Percentiles rank a stretch among this genome's conserved stretches.
These are phyloP conservation scores for Colletotrichum australisinense DNA, from an alignment of 2,329 filamentous ascomycete species.

Conservation along the genomic window DNA sequence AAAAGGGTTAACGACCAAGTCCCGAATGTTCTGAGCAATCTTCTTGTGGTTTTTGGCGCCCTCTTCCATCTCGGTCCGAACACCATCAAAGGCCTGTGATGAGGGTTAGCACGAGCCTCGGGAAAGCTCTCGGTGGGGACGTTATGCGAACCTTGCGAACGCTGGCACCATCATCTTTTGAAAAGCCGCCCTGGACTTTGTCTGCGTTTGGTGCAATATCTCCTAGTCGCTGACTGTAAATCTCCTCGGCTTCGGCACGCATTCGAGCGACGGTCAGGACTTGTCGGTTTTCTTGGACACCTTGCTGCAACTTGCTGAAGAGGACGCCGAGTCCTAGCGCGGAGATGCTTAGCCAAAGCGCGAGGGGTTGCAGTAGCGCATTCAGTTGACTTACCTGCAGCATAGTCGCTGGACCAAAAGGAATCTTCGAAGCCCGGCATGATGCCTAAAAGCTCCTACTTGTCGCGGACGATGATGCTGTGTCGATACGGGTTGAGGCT, in stretches of 20 bases:
- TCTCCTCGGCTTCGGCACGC: constrained; percentile 95
- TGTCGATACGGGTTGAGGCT: constrained; percentile 10
- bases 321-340: constrained; percentile 83
- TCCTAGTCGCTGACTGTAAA: constrained; percentile 82
- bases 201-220: constrained; percentile 88
- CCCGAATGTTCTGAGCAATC: constrained; percentile 95
- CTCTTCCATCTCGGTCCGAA: constrained; percentile 92
- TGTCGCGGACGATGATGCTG: constrained; percentile 13
- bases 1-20: constrained; percentile 95
- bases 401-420: constrained; percentile 98
- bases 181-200: constrained; percentile 85
- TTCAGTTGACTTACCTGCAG: constrained; percentile 73
- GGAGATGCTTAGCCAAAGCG: constrained; percentile 7
- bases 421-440: constrained; percentile 95
- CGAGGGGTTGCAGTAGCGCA: background rate
- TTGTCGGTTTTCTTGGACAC: constrained; percentile 94
- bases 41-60: constrained; percentile 91
- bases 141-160: constrained; percentile 74
- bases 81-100: constrained; percentile 87
- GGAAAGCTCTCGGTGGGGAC: constrained; percentile 1
- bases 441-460: constrained; percentile 45
- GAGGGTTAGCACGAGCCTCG: constrained; percentile 36
- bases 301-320: constrained; percentile 96
- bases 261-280: constrained; percentile 90
- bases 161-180: constrained; percentile 93